Evolutionary conservation across 2,329 filamentous ascomycete genomes (phyloP).

Genomic region (Hypoxylon sp.): DNA sequence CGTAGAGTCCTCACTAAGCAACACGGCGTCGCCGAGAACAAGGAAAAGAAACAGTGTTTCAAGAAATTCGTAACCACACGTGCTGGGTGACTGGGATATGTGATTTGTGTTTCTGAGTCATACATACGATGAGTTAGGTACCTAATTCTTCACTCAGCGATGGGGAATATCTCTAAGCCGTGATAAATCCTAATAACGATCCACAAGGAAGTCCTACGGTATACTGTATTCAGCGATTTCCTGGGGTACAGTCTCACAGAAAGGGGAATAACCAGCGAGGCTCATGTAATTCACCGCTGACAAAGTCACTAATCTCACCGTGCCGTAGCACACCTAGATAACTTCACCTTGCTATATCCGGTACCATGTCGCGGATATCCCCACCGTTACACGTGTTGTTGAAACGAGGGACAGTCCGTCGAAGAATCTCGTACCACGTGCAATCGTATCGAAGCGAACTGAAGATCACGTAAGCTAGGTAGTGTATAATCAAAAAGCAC

Average conservation of each 20-base stretch:
- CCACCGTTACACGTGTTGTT: background rate
- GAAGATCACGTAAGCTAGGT: slow-evolving; percentile 1
- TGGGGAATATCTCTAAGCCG: background rate
- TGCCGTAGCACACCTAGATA: background rate
- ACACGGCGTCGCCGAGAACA: background rate
- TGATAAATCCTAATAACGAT: background rate
- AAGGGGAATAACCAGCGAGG: slow-evolving; percentile 3
- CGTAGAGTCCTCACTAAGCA: background rate
- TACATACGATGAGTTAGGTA: slow-evolving; percentile 1
- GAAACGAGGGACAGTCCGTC: background rate
- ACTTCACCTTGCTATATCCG: slow-evolving; percentile 6
- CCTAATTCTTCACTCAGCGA: background rate
- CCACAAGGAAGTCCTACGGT: slow-evolving; percentile 9
- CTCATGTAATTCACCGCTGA: slow-evolving; percentile 7
- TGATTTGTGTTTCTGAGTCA: slow-evolving; percentile 17
- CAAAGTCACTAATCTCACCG: background rate
- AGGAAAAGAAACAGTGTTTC: background rate
- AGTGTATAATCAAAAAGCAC: background rate
- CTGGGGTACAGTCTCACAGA: background rate
- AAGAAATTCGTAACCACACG: background rate
- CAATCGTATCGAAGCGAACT: background rate
- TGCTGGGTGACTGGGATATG: background rate
- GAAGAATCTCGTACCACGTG: background rate
- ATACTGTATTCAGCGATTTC: background rate
- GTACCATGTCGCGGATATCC: background rate